Percentiles rank a stretch among this genome's conserved stretches.
Conservation (phyloP, 768 basidiomycete genomes). For the Pisolithus albus region DNA sequence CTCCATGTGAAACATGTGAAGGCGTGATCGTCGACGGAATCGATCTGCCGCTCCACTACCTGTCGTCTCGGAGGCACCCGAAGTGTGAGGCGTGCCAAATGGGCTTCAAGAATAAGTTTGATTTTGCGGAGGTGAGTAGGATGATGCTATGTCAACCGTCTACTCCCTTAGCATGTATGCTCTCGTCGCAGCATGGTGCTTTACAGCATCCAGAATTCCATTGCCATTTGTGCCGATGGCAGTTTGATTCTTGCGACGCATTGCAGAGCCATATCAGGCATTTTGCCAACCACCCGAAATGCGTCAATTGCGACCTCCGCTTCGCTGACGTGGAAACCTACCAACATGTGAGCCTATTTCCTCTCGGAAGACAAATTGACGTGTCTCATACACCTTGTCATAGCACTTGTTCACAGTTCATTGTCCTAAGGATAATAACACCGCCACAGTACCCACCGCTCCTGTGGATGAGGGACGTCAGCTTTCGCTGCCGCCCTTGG, state of each 20-base stretch:
- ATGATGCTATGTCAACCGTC: not conserved
- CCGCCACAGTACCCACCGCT: not conserved
- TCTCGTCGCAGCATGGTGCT: constrained; percentile 22
- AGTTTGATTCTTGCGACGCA: constrained; percentile 32
- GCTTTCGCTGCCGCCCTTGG: not conserved
- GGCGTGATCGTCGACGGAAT: constrained; percentile 16
- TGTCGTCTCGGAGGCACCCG: constrained; percentile 22
- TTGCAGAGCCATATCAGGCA: constrained; percentile 35
- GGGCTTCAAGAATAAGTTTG: constrained; percentile 22
- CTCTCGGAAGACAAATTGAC: not conserved
- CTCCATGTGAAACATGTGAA: constrained; percentile 28
- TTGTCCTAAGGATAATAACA: constrained; percentile 12
- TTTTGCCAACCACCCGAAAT: constrained; percentile 41
- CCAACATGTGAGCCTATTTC: constrained; percentile 27
- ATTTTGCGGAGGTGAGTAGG: constrained; percentile 22
- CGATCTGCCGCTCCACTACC: constrained; percentile 21
- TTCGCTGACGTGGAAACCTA: constrained; percentile 34
- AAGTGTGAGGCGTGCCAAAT: constrained; percentile 20
- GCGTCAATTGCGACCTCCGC: constrained; percentile 35
- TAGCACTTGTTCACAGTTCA: constrained; percentile 26
- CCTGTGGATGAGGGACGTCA: not conserved
- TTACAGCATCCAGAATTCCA: constrained; percentile 26
- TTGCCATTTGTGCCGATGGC: constrained; percentile 32
- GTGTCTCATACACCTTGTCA: not conserved
- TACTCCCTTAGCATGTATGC: constrained; percentile 12